Conservation (phyloP, 805 yeast species). For the Lipomyces starkeyi region DNA sequence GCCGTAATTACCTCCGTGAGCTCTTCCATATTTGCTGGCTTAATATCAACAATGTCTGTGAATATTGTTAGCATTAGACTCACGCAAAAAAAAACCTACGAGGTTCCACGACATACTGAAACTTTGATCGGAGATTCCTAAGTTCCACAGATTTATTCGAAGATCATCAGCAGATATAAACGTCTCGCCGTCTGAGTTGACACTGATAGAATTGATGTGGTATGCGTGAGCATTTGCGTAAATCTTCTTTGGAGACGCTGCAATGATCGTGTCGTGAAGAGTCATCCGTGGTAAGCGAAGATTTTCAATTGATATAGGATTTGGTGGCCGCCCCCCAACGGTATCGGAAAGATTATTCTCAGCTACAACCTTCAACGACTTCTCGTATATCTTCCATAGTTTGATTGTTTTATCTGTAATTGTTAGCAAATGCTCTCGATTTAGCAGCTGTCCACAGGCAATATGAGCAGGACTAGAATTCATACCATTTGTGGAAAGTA, state of each 20-base stretch:
- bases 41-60: slow-evolving; percentile 85
- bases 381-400: slow-evolving; percentile 94
- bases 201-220: slow-evolving; percentile 93
- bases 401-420: slow-evolving; percentile 87
- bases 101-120: slow-evolving; percentile 54
- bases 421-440: background rate
- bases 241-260: slow-evolving; percentile 90
- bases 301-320: slow-evolving; percentile 43
- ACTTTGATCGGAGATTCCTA: slow-evolving; percentile 90
- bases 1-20: slow-evolving; percentile 96
- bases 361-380: slow-evolving; percentile 86
- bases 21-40: slow-evolving; percentile 98
- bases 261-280: slow-evolving; percentile 92
- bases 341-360: slow-evolving; percentile 80
- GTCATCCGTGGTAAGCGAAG: slow-evolving; percentile 86
- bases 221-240: slow-evolving; percentile 97
- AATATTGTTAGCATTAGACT: slow-evolving; percentile 1
- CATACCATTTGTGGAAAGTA: slow-evolving; percentile 75
- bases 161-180: slow-evolving; percentile 91
- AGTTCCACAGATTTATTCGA: slow-evolving; percentile 93
- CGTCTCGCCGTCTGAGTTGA: slow-evolving; percentile 95
- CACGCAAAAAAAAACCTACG: background rate
- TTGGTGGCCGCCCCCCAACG: slow-evolving; percentile 34
- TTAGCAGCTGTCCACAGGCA: background rate
- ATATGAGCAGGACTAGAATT: background rate